Percentiles rank a stretch among this genome's conserved stretches.
phyloP scores from a whole-genome alignment of 176 grass and related monocot species.

The Cenchrus americanus region DNA sequence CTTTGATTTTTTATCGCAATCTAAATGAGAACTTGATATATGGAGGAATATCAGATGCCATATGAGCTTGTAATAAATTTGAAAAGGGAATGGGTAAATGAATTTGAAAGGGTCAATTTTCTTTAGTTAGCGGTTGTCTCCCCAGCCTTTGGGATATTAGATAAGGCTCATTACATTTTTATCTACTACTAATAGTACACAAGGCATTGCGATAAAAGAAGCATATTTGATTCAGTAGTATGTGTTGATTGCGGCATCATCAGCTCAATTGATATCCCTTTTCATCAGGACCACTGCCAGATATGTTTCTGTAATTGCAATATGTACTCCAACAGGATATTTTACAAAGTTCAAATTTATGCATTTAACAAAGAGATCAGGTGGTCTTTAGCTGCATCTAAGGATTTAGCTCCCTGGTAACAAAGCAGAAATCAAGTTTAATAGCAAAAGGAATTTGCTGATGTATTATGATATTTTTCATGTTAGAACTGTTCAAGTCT shows the following conservation, averaged over 20 bases:
- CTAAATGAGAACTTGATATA: background rate
- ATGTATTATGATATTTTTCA: background rate
- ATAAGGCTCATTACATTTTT: slow-evolving; percentile 2
- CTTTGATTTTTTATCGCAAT: background rate
- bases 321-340: background rate
- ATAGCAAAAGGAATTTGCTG: background rate
- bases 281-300: background rate
- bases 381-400: background rate
- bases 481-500: background rate
- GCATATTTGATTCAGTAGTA: background rate
- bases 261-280: background rate
- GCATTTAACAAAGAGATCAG: background rate
- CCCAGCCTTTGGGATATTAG: background rate
- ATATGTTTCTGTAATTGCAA: background rate
- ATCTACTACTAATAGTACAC: slow-evolving; percentile 2
- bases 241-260: background rate
- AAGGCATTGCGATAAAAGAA: background rate
- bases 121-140: background rate
- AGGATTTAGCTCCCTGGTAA: background rate
- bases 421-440: background rate
- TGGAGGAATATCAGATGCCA: slow-evolving; percentile 2
- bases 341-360: slow-evolving; percentile 5
- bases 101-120: background rate
- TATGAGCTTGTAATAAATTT: slow-evolving; percentile 3
- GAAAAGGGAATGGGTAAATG: background rate